Percentiles rank a stretch among this genome's conserved stretches.
phyloP scores from a whole-genome alignment of 305 asterid genomes.

The Rubia peregrina region DNA sequence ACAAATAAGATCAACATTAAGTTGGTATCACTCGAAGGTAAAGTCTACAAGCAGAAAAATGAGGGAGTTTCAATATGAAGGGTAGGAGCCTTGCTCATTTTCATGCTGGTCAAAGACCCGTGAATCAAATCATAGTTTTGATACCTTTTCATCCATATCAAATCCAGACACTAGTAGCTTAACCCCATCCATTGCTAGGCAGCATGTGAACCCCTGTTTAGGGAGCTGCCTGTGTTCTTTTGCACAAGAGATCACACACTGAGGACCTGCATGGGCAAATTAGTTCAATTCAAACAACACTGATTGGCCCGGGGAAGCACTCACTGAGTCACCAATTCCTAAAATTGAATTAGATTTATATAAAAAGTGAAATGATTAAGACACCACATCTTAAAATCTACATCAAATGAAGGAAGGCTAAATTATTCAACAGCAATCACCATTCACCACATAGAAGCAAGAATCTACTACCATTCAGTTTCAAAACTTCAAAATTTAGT shows the following conservation, averaged over 20 bases:
- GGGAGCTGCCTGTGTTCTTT: slow-evolving; percentile 80
- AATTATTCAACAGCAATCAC: neutral
- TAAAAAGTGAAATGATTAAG: neutral
- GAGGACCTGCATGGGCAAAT: slow-evolving; percentile 64
- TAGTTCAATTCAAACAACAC: slow-evolving; percentile 21
- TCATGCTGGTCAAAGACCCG: neutral
- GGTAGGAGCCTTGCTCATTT: neutral
- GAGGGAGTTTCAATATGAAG: neutral
- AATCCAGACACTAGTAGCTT: slow-evolving; percentile 85
- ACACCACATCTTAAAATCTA: neutral
- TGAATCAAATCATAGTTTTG: neutral
- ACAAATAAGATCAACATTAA: neutral
- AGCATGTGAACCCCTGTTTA: slow-evolving; percentile 80
- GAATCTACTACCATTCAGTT: neutral
- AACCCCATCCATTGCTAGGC: slow-evolving; percentile 97
- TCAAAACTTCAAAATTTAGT: neutral
- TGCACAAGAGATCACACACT: slow-evolving; percentile 83
- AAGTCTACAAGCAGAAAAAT: neutral
- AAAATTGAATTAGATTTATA: neutral
- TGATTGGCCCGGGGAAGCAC: neutral
- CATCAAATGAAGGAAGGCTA: neutral
- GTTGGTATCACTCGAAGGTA: neutral
- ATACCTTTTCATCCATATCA: slow-evolving; percentile 74
- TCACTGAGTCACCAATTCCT: neutral
- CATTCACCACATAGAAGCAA: neutral